Base-by-base conservation (phyloP, 371 early-diverging fungal species). In the Lichtheimia corymbifera region DNA sequence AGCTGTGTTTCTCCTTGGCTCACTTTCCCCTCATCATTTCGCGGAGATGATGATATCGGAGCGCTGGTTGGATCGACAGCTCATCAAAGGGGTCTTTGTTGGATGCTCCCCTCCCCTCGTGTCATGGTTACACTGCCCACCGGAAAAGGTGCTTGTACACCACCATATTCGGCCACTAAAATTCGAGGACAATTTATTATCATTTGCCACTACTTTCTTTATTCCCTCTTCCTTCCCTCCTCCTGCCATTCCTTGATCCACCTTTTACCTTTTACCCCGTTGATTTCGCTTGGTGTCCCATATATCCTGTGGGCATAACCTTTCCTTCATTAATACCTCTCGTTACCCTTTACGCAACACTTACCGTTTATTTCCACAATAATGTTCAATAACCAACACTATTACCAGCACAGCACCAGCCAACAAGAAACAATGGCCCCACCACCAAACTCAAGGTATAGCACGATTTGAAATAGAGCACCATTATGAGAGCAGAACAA, bases 181-280 rank as follows among this genome's bases (percentile, higher is more conserved):
- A 35, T 47, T 47, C 7, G 22, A 47, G n/a, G 18, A 22, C 12
- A 47, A 47, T 47, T 47, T 35, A 47, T 47, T 47, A 47, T 47
- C 18, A 11, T 47, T 47, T 47, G n/a, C 18, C 47, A 47, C 47
- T 47, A 17, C 47, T n/a, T 52, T 13, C 18, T 41, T 40, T 40
- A 35, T 43, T 56, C 41, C 17, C n/a, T 43, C 42, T 22, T 50
- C 53, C 43, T 40, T 60, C 60, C 24, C 52, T 54, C 54, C 53
- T 54, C 40, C 30, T 18, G n/a, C 30, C 20, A 12, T 18, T 54
- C 15, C 17, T 27, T 13, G 30, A 12, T 28, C 27, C 40, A 12
- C 3, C 14, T 35, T 30, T 5, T 30, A 13, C 28, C 40, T 13
- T 18, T 30, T 35, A 14, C n/a, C 54, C 54, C 40, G 12, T 20